Base-by-base conservation (phyloP, 768 basidiomycete genomes). In the Hydnomerulius pinastri region DNA sequence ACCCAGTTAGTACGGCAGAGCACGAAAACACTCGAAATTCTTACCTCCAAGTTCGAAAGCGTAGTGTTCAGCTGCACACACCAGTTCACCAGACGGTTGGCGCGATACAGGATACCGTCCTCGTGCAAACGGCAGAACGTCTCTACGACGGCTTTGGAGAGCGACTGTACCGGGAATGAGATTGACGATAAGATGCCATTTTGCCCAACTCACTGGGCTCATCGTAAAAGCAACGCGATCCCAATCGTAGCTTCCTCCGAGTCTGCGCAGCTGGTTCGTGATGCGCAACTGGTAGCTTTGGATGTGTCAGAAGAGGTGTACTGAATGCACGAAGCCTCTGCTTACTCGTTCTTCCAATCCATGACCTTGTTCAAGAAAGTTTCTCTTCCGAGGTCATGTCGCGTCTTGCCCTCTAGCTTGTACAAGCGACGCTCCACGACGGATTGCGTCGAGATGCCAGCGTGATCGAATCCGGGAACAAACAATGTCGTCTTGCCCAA, bases 51-150 rank as follows among this genome's bases (percentile, higher is more conserved):
- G 69, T 98, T 98, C n/a, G 96, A 98, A 2, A 99, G 75, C 0
- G 96, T 96, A 1, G 97, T 99, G 67, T 98, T 97, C 52, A 99
- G 74, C 66, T 84, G 81, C 40, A 93, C 90, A 74, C 97, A 99
- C 96, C 97, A 98, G 63, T 98, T 97, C 52, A 98, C 96, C 37
- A 99, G 80, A 20, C 96, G 86, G 63, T 98, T 98, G 2, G 94
- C 95, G 23, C 97, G 90, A 70, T 98, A 98, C 39, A 99, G 66
- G 56, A 91, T 81, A 2, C 95, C 94, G 28, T 92, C 90, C 66
- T 98, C 95, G 59, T 94, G 88, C 27, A 99, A 72, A 28, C 79
- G 78, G 68, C 92, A 95, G 71, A 99, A 99, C 4, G 83, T 90
- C 68, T 98, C 94, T 23, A 85, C 77, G 29, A 98, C 96, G 28